These are phyloP conservation scores for Penicillium sp. DNA, from an alignment of 2,329 filamentous ascomycete species.

Conservation along the genomic window DNA sequence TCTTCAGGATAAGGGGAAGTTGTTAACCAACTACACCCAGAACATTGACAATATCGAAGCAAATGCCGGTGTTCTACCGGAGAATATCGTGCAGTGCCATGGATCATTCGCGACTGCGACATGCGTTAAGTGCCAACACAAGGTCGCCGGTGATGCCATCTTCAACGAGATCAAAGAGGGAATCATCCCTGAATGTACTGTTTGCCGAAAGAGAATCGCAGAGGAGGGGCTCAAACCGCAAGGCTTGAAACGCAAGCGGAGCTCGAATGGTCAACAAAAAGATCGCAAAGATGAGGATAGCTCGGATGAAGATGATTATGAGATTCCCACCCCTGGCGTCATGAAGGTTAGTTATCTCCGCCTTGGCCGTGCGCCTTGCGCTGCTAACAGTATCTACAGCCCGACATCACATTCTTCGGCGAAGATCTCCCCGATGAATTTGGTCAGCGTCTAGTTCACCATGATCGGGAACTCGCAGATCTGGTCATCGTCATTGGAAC, in stretches of 20 bases:
- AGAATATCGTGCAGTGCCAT: slow-evolving; percentile 91
- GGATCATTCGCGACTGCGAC: slow-evolving; percentile 91
- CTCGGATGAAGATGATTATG: slow-evolving; percentile 56
- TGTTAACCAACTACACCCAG: slow-evolving; percentile 95
- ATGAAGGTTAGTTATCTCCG: slow-evolving; percentile 57
- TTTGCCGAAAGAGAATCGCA: slow-evolving; percentile 57
- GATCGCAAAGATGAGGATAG: slow-evolving; percentile 55
- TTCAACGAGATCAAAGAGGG: slow-evolving; percentile 73
- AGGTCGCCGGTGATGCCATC: slow-evolving; percentile 69
- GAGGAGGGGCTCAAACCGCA: slow-evolving; percentile 40
- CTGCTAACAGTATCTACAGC: slow-evolving; percentile 42
- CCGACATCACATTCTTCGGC: slow-evolving; percentile 97
- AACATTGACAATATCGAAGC: slow-evolving; percentile 97
- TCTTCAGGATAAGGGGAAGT: slow-evolving; percentile 78
- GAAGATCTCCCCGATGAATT: slow-evolving; percentile 83
- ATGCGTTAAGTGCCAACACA: slow-evolving; percentile 74
- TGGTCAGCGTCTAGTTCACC: slow-evolving; percentile 69
- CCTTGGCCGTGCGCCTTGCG: not conserved
- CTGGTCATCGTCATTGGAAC: slow-evolving; percentile 95
- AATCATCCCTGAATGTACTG: slow-evolving; percentile 69
- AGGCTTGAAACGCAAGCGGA: slow-evolving; percentile 51
- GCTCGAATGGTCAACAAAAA: slow-evolving; percentile 43
- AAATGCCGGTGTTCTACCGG: slow-evolving; percentile 71
- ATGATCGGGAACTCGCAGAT: slow-evolving; percentile 75
- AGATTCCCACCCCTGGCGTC: slow-evolving; percentile 65